Base-by-base conservation (phyloP, 352 stramenopile species). In the Bremia lactucae region DNA sequence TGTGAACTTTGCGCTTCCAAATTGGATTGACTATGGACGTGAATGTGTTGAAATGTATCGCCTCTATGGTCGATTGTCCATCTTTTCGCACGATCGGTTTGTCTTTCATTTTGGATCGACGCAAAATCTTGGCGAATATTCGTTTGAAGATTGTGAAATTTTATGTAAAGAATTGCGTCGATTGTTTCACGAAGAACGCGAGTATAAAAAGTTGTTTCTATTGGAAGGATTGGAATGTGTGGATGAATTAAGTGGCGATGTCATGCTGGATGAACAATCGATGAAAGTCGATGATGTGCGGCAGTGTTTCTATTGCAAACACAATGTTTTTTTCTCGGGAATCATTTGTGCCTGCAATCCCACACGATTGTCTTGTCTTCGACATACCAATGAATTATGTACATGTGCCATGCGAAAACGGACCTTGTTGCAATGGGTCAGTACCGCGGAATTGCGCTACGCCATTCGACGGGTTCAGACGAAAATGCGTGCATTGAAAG, bases 1-100 rank as follows among this genome's bases (percentile, higher is more conserved):
- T 7, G 82, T 88, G 35, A 95, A 95, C 46, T 95, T 95, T 52
- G 51, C 84, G 21, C 60, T 90, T 3, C 70, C 77, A 21, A 83
- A 78, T 42, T 95, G 83, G 83, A 78, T 95, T 26, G 79, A 86
- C 36, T 89, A 70, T 48, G 80, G 78, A 26, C 62, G 68, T 14
- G 55, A 86, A 25, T 83, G 68, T 14, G 65, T 77, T 7, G 73
- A 87, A 39, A 73, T 76, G 33, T 89, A 89, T 31, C 67, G 76
- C 4, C 62, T 46, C 8, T 65, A 87, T 20, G 61, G 59, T 13
- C 68, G 78, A 2, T 52, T 70, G 19, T 86, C 76, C 4, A 83
- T 92, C 19, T 83, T 92, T 44, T 86, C 76, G 18, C 74, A 92
- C 33, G 77, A 88, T 46, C 72, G 73, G 15, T 80, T 92, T 48